Base-by-base conservation (phyloP, 2,329 filamentous ascomycete species). In the Akanthomyces uredinophilus region DNA sequence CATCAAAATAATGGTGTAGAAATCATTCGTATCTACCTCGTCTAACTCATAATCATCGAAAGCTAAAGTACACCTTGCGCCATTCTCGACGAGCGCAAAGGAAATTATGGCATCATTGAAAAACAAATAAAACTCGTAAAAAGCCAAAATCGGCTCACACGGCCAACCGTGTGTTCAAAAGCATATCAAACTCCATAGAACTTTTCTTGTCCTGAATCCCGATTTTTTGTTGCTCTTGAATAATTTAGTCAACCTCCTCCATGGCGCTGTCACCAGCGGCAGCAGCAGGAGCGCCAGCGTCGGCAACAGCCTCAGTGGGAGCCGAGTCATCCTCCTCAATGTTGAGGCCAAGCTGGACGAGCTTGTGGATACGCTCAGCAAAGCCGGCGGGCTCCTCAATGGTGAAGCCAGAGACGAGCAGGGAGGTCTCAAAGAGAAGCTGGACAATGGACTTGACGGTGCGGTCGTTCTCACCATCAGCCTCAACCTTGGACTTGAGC, bases 371-470 rank as follows among this genome's bases (percentile, higher is more conserved):
- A 78, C 95, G 94, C 86, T 97, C 93, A 68, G 95, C 92, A 78
- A 98, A 99, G 80, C 91, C 90, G 71, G 95, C 92, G 67, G 95
- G 95, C 87, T 99, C 95, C 65, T 99, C 95, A 72, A 99, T 98
- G 78, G 95, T 98, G 90, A 99, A 99, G 73, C 95, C 95, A 71
- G 95, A 98, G 74, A 98, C 95, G 64, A 99, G 87, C 65, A 99
- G 90, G 47, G 95, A 98, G 70, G 95, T 99, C 89, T 99, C 95
- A 81, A 95, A 99, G 71, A 99, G 89, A 62, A 99, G 90, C 82
- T 96, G 93, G 70, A 95, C 96, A 75, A 99, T 98, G 66, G 92
- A 96, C 87, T 98, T 98, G 84, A 99, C 95, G 64, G 93, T 97
- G 78, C 93, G 92, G 86, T 98, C 95, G 78, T 93, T 94, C 90